Conservation (phyloP, 2,329 filamentous ascomycete species). For the Cladophialophora yegresii region DNA sequence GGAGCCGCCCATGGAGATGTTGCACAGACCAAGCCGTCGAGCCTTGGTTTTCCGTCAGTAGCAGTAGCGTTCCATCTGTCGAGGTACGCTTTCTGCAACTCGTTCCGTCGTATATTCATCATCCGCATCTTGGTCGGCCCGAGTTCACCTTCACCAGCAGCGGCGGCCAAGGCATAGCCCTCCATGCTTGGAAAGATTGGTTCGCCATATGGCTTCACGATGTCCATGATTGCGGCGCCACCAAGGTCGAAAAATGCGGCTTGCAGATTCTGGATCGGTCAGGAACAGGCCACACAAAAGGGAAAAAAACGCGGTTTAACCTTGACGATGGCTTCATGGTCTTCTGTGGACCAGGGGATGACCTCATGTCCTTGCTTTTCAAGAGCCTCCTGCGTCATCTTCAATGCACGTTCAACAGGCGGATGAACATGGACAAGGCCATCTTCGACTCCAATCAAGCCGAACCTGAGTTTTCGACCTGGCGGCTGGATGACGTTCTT, state of each 20-base stretch:
- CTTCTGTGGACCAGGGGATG: conserved; percentile 39
- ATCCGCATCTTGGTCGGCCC: conserved; percentile 38
- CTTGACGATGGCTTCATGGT: conserved; percentile 40
- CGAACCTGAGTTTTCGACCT: conserved; percentile 44
- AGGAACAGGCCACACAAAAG: background rate
- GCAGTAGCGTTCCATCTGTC: conserved; percentile 43
- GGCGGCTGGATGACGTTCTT: conserved; percentile 40
- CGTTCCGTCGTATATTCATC: conserved; percentile 39
- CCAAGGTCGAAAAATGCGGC: conserved; percentile 37
- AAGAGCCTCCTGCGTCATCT: conserved; percentile 40
- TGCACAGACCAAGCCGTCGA: conserved; percentile 44
- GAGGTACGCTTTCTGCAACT: conserved; percentile 42
- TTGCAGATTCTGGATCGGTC: conserved; percentile 38
- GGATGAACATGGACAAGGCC: conserved; percentile 44
- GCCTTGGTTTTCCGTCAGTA: conserved; percentile 37
- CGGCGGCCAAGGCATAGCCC: conserved; percentile 33
- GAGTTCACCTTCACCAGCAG: conserved; percentile 36
- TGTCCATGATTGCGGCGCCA: conserved; percentile 37
- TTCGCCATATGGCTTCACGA: conserved; percentile 37
- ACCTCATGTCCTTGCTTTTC: conserved; percentile 45
- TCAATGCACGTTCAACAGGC: conserved; percentile 44
- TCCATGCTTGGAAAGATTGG: conserved; percentile 37
- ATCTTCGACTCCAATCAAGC: conserved; percentile 44
- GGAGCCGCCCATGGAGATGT: conserved; percentile 43
- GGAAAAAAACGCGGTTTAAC: conserved; percentile 5